Evolutionary conservation across 192 early-diverging fungal species (phyloP).

Genomic region (Gaertneriomyces semiglobifer): DNA sequence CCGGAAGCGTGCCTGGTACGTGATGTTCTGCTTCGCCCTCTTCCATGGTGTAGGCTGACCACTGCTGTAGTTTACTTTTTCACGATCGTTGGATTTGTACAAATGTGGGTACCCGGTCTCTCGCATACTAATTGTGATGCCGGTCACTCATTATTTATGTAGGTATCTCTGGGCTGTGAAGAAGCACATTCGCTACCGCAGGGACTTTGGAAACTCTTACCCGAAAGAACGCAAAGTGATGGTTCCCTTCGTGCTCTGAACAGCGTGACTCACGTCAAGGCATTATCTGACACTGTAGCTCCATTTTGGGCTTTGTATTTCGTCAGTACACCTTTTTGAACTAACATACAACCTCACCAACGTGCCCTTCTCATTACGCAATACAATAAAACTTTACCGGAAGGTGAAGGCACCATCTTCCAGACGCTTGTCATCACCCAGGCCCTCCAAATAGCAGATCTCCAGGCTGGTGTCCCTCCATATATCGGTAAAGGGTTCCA

Average conservation of each 20-base stretch:
- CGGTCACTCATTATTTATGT: slow-evolving; percentile 56
- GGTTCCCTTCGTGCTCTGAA: slow-evolving; percentile 36
- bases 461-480: too few relatives aligned
- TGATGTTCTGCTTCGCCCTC: background rate
- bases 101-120: slow-evolving; percentile 21
- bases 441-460: too few relatives aligned
- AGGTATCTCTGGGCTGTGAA: slow-evolving; percentile 94
- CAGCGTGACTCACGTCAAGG: background rate
- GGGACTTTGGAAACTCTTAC: slow-evolving; percentile 84
- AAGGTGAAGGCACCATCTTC: too few relatives aligned
- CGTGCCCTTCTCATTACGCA: too few relatives aligned
- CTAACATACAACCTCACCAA: too few relatives aligned
- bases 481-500: too few relatives aligned
- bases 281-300: too few relatives aligned
- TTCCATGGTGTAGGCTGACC: background rate
- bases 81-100: slow-evolving; percentile 22
- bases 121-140: slow-evolving; percentile 60
- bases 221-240: slow-evolving; percentile 74
- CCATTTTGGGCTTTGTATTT: too few relatives aligned
- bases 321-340: too few relatives aligned
- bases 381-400: too few relatives aligned
- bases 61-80: slow-evolving; percentile 22
- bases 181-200: slow-evolving; percentile 87
- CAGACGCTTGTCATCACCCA: too few relatives aligned
- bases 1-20: slow-evolving; percentile 63